A percentile compares a stretch with the other conserved stretches of the same genome.
These are phyloP conservation scores for Lolium perenne DNA, from an alignment of 176 grass and related monocot genomes.

Conservation along the genomic window DNA sequence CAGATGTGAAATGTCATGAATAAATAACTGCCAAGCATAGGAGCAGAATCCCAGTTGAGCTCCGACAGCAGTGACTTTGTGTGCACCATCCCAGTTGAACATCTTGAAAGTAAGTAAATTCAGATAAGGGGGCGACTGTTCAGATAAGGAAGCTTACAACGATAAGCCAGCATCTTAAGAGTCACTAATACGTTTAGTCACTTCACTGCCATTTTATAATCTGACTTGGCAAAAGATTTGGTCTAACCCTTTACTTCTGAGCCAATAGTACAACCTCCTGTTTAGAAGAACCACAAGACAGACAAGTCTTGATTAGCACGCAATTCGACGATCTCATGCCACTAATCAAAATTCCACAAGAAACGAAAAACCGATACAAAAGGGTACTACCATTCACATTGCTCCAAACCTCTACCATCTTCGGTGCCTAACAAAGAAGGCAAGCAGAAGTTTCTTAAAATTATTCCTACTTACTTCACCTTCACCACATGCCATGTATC, in stretches of 20 bases:
- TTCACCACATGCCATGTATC: not conserved
- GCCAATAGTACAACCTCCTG: conserved; percentile 28
- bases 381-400: conserved; percentile 37
- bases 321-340: conserved; percentile 26
- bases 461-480: conserved; percentile 35
- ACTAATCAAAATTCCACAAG: conserved; percentile 32
- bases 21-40: conserved; percentile 23
- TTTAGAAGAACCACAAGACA: conserved; percentile 36
- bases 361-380: conserved; percentile 7
- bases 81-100: conserved; percentile 24
- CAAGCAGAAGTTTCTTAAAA: conserved; percentile 33
- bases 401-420: conserved; percentile 25
- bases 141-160: conserved; percentile 44
- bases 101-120: conserved; percentile 34
- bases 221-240: conserved; percentile 38
- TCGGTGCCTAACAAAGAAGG: conserved; percentile 53
- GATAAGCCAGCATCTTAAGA: conserved; percentile 57
- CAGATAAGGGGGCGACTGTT: conserved; percentile 25
- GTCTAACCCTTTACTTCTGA: conserved; percentile 15
- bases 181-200: conserved; percentile 55
- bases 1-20: conserved; percentile 34
- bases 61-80: conserved; percentile 3
- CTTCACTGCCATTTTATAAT: conserved; percentile 49
- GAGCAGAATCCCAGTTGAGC: conserved; percentile 33
- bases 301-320: conserved; percentile 47